Conservation (phyloP, 345 rosid species). For the Psidium friedrichsthalianum region DNA sequence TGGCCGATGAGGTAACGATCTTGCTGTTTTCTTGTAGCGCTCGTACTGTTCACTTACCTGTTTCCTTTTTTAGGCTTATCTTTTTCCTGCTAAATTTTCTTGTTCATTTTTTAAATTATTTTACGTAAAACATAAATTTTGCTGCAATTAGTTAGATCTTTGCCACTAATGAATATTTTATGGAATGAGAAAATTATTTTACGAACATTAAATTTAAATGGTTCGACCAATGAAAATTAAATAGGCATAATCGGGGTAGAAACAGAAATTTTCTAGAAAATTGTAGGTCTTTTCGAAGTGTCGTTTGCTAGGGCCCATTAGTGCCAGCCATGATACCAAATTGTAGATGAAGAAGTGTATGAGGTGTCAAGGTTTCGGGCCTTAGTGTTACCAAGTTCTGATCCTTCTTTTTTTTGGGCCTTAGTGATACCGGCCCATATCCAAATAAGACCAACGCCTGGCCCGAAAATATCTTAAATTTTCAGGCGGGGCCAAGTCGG, state of each 20-base stretch:
- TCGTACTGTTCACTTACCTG: background rate
- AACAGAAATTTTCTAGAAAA: background rate
- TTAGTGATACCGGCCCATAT: too few species aligned
- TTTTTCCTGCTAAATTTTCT: background rate
- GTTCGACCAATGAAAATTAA: background rate
- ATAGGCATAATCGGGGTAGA: background rate
- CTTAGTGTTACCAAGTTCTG: too few species aligned
- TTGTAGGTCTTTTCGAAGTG: background rate
- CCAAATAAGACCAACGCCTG: background rate
- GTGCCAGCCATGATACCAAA: too few species aligned
- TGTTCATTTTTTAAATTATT: background rate
- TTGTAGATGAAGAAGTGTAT: too few species aligned
- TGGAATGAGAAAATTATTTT: background rate
- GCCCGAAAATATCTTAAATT: too few species aligned
- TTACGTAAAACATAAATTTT: background rate
- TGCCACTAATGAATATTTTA: background rate
- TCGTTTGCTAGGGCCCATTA: background rate
- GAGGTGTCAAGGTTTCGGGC: too few species aligned
- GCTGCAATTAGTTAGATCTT: background rate
- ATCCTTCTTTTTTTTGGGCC: too few species aligned
- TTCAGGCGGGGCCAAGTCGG: too few species aligned
- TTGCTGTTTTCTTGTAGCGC: background rate
- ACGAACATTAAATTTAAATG: background rate
- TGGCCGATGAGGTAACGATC: slow-evolving; percentile 13
- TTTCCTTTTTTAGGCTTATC: background rate